These are phyloP conservation scores for Coemansia sp. DNA, from an alignment of 192 early-diverging fungal species.

Conservation along the genomic window DNA sequence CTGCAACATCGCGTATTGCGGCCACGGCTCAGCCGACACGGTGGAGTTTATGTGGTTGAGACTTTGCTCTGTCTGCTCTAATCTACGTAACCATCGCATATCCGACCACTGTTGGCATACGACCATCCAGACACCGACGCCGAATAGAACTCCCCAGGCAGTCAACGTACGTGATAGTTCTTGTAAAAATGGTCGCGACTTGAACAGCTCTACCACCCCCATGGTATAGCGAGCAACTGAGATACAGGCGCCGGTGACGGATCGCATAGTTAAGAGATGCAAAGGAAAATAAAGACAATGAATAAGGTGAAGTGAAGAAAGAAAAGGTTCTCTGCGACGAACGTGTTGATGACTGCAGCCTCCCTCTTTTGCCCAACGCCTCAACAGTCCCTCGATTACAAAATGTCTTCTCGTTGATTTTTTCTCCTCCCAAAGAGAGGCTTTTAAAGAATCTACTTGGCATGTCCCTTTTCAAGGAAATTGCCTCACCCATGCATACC, in stretches of 20 bases:
- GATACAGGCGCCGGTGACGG: background rate
- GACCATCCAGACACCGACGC: slow-evolving; percentile 53
- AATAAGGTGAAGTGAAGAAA: background rate
- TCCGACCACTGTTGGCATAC: slow-evolving; percentile 55
- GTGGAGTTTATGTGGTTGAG: background rate
- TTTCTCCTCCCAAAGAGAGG: background rate
- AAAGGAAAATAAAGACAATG: slow-evolving; percentile 9
- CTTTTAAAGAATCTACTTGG: background rate
- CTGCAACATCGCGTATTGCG: slow-evolving; percentile 29
- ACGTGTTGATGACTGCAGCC: background rate
- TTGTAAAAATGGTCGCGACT: slow-evolving; percentile 17
- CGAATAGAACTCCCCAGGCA: slow-evolving; percentile 37
- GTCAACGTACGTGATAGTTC: slow-evolving; percentile 31
- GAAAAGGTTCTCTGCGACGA: background rate
- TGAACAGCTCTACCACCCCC: slow-evolving; percentile 4
- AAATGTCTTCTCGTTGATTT: background rate
- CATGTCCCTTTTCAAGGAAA: background rate
- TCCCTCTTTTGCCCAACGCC: background rate
- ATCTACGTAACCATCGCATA: slow-evolving; percentile 40
- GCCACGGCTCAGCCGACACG: slow-evolving; percentile 16
- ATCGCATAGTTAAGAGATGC: background rate
- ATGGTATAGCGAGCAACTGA: background rate
- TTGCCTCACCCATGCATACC: background rate
- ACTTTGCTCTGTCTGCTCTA: background rate
- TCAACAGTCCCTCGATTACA: background rate